phyloP scores from a whole-genome alignment of 2,329 filamentous ascomycete genomes.

The Fusarium anguioides region DNA sequence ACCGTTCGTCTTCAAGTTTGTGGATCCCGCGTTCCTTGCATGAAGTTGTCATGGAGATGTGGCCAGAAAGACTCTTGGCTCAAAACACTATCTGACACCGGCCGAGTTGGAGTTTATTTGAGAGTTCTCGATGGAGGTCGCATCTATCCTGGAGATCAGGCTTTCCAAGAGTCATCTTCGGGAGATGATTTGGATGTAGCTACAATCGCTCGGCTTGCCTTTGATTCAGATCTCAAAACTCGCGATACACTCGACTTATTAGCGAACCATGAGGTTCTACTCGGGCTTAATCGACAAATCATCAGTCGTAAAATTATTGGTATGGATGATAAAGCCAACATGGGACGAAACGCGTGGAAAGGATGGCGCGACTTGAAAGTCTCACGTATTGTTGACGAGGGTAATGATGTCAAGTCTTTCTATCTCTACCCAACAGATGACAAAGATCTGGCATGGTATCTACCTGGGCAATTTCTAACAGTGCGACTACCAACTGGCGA shows the following conservation, averaged over 20 bases:
- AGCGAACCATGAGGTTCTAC: neutral
- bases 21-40: constrained; percentile 12
- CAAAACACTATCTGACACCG: constrained; percentile 2
- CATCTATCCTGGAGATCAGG: constrained; percentile 1
- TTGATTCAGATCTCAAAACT: neutral
- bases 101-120: neutral
- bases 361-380: constrained; percentile 2
- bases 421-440: neutral
- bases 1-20: constrained; percentile 14
- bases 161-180: neutral
- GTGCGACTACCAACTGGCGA: constrained; percentile 3
- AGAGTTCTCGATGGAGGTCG: neutral
- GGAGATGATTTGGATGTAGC: constrained; percentile 2
- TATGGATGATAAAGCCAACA: neutral
- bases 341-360: neutral
- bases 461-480: constrained; percentile 9
- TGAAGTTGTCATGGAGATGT: constrained; percentile 19
- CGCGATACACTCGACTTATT: constrained; percentile 4
- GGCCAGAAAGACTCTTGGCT: constrained; percentile 16
- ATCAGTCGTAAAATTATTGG: neutral
- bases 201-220: neutral
- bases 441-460: neutral
- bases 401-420: neutral
- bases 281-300: neutral
- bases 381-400: neutral